These are phyloP conservation scores for Leccinum colubrinum DNA, from an alignment of 1,284 basidiomycete species.

Conservation along the genomic window DNA sequence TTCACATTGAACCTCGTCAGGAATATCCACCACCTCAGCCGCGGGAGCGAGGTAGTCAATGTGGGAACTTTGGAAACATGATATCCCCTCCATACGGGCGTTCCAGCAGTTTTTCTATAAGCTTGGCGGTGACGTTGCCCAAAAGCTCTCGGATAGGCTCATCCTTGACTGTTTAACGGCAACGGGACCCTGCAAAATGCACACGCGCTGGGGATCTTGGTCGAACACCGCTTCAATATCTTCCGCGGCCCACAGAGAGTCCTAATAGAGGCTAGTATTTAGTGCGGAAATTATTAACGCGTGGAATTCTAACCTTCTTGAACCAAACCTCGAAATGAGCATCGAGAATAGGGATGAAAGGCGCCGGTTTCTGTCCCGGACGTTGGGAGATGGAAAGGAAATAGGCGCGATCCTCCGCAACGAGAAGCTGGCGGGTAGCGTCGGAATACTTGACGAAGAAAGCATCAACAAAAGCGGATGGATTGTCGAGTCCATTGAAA, in stretches of 20 bases:
- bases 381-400: slow-evolving; percentile 95
- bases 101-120: slow-evolving; percentile 82
- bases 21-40: slow-evolving; percentile 37
- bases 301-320: slow-evolving; percentile 73
- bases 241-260: slow-evolving; percentile 97
- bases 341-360: slow-evolving; percentile 98
- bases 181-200: slow-evolving; percentile 95
- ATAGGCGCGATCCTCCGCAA: slow-evolving; percentile 93
- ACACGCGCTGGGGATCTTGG: slow-evolving; percentile 96
- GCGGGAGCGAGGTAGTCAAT: slow-evolving; percentile 83
- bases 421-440: slow-evolving; percentile 83
- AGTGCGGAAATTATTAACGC: slow-evolving; percentile 4
- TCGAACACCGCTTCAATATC: slow-evolving; percentile 99
- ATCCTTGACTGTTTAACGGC: slow-evolving; percentile 84
- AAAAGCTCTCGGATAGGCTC: slow-evolving; percentile 93
- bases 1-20: slow-evolving; percentile 50
- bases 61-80: slow-evolving; percentile 72
- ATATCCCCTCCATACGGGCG: slow-evolving; percentile 83
- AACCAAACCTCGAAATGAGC: slow-evolving; percentile 96
- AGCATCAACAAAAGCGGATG: slow-evolving; percentile 69
- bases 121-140: slow-evolving; percentile 79
- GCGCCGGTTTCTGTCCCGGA: slow-evolving; percentile 96
- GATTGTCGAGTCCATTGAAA: slow-evolving; percentile 83
- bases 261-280: slow-evolving; percentile 46
- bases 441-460: slow-evolving; percentile 89